phyloP scores from a whole-genome alignment of 495 filamentous ascomycete genomes.

The Cetradonia linearis region DNA sequence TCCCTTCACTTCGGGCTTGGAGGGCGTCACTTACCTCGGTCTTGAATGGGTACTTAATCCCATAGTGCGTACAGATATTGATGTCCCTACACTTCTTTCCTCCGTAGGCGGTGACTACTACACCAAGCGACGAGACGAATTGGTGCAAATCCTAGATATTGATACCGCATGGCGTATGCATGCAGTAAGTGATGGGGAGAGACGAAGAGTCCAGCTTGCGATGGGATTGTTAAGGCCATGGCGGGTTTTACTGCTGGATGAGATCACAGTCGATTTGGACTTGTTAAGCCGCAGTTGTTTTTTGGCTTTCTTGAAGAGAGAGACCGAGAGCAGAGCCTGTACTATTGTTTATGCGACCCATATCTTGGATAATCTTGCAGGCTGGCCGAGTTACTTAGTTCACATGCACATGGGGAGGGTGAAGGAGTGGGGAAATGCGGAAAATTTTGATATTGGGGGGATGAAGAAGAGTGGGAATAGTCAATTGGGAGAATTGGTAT shows the following conservation, averaged over 20 bases:
- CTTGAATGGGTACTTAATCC: conserved; percentile 98
- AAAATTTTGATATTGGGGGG: conserved; percentile 41
- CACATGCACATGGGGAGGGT: conserved; percentile 86
- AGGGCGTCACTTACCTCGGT: conserved; percentile 93
- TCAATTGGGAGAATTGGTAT: conserved; percentile 69
- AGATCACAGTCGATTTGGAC: conserved; percentile 96
- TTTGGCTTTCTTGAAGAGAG: conserved; percentile 71
- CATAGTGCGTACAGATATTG: conserved; percentile 91
- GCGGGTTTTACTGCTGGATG: conserved; percentile 81
- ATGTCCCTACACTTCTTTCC: conserved; percentile 69
- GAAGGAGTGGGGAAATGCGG: conserved; percentile 68
- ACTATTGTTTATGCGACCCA: conserved; percentile 98
- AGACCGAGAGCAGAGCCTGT: conserved; percentile 71
- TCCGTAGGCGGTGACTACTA: conserved; percentile 82
- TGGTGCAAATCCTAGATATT: conserved; percentile 82
- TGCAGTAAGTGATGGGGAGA: conserved; percentile 82
- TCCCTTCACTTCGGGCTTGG: conserved; percentile 77
- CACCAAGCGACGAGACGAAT: conserved; percentile 69
- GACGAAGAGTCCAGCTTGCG: conserved; percentile 82
- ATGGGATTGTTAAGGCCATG: conserved; percentile 96
- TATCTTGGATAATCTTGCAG: conserved; percentile 83
- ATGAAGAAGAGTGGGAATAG: conserved; percentile 53
- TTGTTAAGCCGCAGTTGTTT: conserved; percentile 76
- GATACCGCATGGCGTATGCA: conserved; percentile 92
- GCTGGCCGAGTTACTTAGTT: conserved; percentile 90